Evolutionary conservation across 768 basidiomycete species (phyloP), one percentile per base, ranked within the genome.

Genomic region (Trichaptum fuscoviolaceum): DNA sequence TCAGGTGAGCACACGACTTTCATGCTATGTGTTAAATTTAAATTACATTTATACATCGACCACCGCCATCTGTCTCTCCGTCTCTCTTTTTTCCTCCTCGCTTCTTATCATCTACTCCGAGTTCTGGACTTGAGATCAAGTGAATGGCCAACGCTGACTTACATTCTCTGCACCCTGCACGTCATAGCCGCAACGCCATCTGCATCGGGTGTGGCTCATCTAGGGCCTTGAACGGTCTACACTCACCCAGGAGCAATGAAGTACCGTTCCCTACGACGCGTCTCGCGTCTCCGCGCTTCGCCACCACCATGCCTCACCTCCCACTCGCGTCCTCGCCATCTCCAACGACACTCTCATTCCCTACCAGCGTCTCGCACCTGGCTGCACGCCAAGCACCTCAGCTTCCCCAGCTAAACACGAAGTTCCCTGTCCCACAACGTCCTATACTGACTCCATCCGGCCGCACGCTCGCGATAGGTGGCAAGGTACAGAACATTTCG

Each of bases 381-480:
- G 34, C 57, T 57, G 66, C 67, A n/a, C 67, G 58, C 34, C 65
- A 62, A n/a, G 72, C 61, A 35, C 71, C 63, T 34, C 52, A 18
- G 10, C 30, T 18, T 5, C 59, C 30, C 17, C 24, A 34, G 30
- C 12, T 61, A 3, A 61, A 61, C 59, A 61, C 58, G 64, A 85
- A 83, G 68, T 73, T 76, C 25, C 70, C 75, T 62, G 74, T 78
- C 25, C 81, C 76, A n/a, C 77, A 84, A n/a, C 88, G 87, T 68
- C 88, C 89, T 25, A 80, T 93, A 63, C 85, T 95, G 69, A 94
- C 93, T 0, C 93, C 93, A 3, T 92, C 92, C 12, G 93, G 93
- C 1, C 85, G 89, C 24, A 85, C 88, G 9, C 88, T 95, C 68
- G 86, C 89, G 63, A 75, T 84, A 25, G 91, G 92, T 65, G 93